Evolutionary conservation across 352 stramenopile species (phyloP), one percentile per base, ranked within the genome.

Genomic region (Pythium angustatum): DNA sequence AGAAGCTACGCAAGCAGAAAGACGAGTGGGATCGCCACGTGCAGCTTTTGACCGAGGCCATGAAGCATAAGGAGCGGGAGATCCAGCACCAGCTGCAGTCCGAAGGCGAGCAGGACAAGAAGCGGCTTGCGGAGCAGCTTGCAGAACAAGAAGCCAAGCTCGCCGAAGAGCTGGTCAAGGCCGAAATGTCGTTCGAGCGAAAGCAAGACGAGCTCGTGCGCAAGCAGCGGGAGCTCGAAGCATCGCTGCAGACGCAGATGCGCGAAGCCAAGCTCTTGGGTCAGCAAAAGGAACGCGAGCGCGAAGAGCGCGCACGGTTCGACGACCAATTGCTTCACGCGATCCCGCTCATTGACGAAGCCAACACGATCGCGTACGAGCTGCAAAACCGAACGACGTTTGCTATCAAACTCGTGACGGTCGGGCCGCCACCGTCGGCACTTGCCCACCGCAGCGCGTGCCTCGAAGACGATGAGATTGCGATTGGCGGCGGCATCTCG

Each of bases 341-440:
- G 0, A 92, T 96, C 31, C 87, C 87, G 2, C 64, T 96, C 1
- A 71, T 96, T 24, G 88, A 93, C 34, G 88, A 96, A 71, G 87
- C 87, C 22, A 96, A 96, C 64, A 88, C 86, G 15, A 93, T 94
- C 27, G 78, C 85, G 6, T 85, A 96, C 3, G 87, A 94, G 54
- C 68, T 96, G 0, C 74, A 88, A 30, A 89, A 87, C 40, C 58
- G 81, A 45, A 84, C 85, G 0, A 24, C 69, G 6, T 95, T 96
- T 44, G 81, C 81, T 0, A 68, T 96, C 22, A 82, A 84, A 54
- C 71, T 96, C 19, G 66, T 93, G 10, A 76, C 87, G 5, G 14
- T 68, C 79, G 75, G 79, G 4, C 78, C 79, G 12, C 14, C 40
- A 5, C 27, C 61, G 11, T 21, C 58, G 19, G 64, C 44, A 56